Evolutionary conservation across 2,329 filamentous ascomycete species (phyloP).

Genomic region (Claviceps humidiphila): DNA sequence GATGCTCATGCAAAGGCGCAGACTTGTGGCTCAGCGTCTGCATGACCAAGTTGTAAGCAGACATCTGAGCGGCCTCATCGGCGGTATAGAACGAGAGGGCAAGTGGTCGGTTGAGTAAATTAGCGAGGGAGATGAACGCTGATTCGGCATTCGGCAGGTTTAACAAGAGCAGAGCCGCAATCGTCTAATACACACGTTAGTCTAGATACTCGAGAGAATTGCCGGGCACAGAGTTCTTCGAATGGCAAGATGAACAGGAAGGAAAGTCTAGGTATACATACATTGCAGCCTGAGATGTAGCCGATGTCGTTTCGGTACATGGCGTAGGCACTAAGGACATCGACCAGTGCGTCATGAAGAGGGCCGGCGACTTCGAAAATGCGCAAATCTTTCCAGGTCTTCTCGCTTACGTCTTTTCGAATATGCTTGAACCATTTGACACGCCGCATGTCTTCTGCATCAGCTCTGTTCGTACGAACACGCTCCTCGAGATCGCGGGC

Average conservation of each 20-base stretch:
- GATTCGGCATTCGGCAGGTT: constrained; percentile 51
- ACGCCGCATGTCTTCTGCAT: constrained; percentile 40
- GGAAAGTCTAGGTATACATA: constrained; percentile 29
- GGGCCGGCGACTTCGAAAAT: constrained; percentile 58
- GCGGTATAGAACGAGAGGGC: constrained; percentile 63
- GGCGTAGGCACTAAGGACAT: constrained; percentile 65
- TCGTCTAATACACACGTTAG: constrained; percentile 33
- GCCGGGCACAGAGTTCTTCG: background rate
- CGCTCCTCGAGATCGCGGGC: constrained; percentile 49
- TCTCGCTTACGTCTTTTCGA: constrained; percentile 45
- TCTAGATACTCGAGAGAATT: constrained; percentile 8
- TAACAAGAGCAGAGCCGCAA: constrained; percentile 60
- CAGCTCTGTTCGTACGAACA: constrained; percentile 36
- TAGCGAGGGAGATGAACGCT: constrained; percentile 60
- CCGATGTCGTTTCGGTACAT: constrained; percentile 76
- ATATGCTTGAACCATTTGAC: constrained; percentile 51
- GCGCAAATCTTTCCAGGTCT: constrained; percentile 57
- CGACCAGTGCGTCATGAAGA: constrained; percentile 52
- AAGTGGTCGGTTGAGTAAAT: constrained; percentile 62
- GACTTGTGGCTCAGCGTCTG: constrained; percentile 54
- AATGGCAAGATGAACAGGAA: background rate
- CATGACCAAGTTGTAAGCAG: constrained; percentile 56
- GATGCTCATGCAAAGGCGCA: constrained; percentile 48
- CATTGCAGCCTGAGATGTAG: constrained; percentile 61
- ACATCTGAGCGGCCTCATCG: constrained; percentile 54